phyloP scores from a whole-genome alignment of 345 rosid species.

The Rubroshorea leprosula region DNA sequence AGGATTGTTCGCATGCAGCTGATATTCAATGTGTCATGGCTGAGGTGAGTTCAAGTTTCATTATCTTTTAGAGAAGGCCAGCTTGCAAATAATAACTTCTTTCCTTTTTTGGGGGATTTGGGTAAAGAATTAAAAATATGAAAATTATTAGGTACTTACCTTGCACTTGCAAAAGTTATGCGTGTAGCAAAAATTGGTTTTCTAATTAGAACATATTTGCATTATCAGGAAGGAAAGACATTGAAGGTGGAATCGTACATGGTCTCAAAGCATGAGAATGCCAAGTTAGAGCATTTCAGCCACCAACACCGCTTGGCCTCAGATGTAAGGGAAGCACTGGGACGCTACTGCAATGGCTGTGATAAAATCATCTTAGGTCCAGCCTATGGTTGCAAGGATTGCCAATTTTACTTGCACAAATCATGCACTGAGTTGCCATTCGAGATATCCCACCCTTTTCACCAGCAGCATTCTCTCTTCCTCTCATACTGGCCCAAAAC shows the following conservation, averaged over 20 bases:
- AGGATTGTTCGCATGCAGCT: neutral
- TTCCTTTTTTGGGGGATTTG: too few species aligned
- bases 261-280: neutral
- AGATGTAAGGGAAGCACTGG: neutral
- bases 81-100: too few species aligned
- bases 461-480: neutral
- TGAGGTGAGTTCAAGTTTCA: neutral
- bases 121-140: too few species aligned
- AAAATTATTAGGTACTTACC: too few species aligned
- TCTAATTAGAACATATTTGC: too few species aligned
- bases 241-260: neutral
- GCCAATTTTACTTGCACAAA: neutral
- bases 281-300: neutral
- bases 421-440: neutral
- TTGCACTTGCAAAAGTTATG: too few species aligned
- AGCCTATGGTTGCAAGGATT: neutral
- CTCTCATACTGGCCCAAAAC: neutral
- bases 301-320: neutral
- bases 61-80: too few species aligned
- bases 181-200: too few species aligned
- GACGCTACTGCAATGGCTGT: neutral
- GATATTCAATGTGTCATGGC: neutral
- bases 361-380: neutral
- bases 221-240: neutral
- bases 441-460: neutral